phyloP scores from a whole-genome alignment of 1,284 basidiomycete genomes.

The Ceratobasidium sp. region DNA sequence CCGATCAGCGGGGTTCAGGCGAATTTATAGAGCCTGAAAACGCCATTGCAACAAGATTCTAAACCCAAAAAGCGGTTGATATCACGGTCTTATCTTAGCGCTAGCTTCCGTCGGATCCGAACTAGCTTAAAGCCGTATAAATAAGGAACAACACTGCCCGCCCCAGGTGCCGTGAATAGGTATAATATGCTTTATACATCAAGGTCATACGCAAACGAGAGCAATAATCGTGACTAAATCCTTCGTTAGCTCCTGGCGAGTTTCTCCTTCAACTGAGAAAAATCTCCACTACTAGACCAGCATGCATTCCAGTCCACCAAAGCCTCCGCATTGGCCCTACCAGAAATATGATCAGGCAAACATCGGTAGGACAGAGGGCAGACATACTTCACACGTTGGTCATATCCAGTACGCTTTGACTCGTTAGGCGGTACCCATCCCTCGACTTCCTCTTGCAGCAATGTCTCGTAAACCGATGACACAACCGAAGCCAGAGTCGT shows the following conservation, averaged over 20 bases:
- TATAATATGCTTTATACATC: not conserved
- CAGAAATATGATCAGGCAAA: not conserved
- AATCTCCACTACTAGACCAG: conserved; percentile 39
- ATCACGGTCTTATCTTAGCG: too few relatives aligned
- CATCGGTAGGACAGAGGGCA: not conserved
- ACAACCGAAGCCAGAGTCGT: conserved; percentile 40
- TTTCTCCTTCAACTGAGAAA: conserved; percentile 39
- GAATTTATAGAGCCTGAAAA: not conserved
- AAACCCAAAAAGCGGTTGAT: not conserved
- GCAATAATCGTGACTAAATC: not conserved
- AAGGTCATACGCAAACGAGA: conserved; percentile 6
- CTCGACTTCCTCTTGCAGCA: conserved; percentile 39
- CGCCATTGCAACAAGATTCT: not conserved
- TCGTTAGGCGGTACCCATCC: conserved; percentile 33
- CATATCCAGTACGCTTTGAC: conserved; percentile 29
- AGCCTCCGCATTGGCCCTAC: conserved; percentile 35
- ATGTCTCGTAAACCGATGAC: conserved; percentile 39
- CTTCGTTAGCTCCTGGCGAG: conserved; percentile 23
- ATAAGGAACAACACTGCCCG: not conserved
- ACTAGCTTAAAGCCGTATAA: not conserved
- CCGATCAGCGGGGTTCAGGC: not conserved
- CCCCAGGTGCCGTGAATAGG: not conserved
- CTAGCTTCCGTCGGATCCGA: conserved; percentile 6
- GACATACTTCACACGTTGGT: conserved; percentile 24
- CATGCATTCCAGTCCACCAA: conserved; percentile 39